Evolutionary conservation across 176 grass and related monocot genomes (phyloP), one percentile per base, ranked within the genome.

Genomic region (Musa acuminata): DNA sequence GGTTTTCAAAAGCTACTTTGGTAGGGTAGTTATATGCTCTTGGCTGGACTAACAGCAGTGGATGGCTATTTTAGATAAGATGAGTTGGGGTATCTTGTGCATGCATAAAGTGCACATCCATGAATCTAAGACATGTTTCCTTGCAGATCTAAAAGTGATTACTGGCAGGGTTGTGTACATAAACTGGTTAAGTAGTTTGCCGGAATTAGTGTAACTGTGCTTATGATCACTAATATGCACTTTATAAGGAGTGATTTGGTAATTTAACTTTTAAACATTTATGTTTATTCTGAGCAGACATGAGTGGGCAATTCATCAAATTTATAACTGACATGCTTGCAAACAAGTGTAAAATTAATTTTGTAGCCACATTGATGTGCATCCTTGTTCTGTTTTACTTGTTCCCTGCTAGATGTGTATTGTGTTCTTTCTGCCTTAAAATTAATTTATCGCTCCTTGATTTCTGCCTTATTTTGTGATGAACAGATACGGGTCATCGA

Each of bases 401-500:
- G 29, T 35, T 35, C 29, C 29, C 29, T 35, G 29, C 29, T 35
- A 35, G 29, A 35, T 3, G 29, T 35, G 29, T 35, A 35, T 35
- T 35, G 29, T 35, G 29, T 25, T 65, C 3, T 65, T 65, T 65
- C 21, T 27, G 13, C 11, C 43, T 63, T 62, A 19, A 9, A 43
- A n/a, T 16, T 55, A 29, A 11, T 35, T 9, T 35, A n/a, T n/a
- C 2, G 3, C 9, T 12, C 17, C 53, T 35, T 57, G 23, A 14
- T n/a, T 48, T 75, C 19, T 48, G 57, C 8, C 50, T 50, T 11
- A 2, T 70, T 16, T 70, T 11, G 5, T 75, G 53, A 35, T 55
- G 27, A 49, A 48, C 72, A 98, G 94, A 98, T 98, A 75, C 74
- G 94, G 66, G 88, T 89, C 49, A 98, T 98, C 76, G 94, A 98